phyloP scores from a whole-genome alignment of 1,139 yeast genomes.

The Waltiozyma sp. region DNA sequence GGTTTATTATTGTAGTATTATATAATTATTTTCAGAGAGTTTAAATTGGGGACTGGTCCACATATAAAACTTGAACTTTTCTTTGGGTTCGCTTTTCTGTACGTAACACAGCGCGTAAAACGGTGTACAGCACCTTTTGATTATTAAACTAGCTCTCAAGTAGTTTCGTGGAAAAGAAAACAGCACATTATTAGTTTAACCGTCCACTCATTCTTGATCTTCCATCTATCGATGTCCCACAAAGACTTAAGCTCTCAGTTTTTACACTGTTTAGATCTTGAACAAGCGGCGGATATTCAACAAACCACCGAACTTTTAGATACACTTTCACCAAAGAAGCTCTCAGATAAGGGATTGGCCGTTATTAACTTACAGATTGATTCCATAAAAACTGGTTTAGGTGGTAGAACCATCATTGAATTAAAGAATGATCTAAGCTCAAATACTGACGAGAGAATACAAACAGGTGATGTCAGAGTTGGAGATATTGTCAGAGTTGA shows the following conservation, averaged over 20 bases:
- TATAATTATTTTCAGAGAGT: neutral
- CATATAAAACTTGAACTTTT: too few relatives aligned
- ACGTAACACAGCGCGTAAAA: too few relatives aligned
- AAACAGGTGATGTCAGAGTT: conserved; percentile 46
- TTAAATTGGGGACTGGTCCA: too few relatives aligned
- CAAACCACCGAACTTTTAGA: conserved; percentile 39
- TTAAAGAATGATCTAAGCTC: conserved; percentile 50
- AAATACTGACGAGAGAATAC: conserved; percentile 24
- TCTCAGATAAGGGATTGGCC: conserved; percentile 67
- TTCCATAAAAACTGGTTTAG: conserved; percentile 64
- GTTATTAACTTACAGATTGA: conserved; percentile 50
- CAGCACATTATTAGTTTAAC: too few relatives aligned
- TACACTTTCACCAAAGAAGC: conserved; percentile 47
- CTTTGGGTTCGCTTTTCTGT: too few relatives aligned
- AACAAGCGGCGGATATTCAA: conserved; percentile 48
- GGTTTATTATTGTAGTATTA: neutral
- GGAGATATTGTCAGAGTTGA: conserved; percentile 68
- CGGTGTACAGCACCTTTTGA: too few relatives aligned
- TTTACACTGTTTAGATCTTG: conserved; percentile 41
- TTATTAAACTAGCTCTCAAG: too few relatives aligned
- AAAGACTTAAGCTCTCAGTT: conserved; percentile 32
- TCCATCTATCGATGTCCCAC: conserved; percentile 8
- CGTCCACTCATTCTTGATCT: too few relatives aligned
- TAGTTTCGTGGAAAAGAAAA: too few relatives aligned
- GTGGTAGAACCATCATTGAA: conserved; percentile 66